phyloP scores from a whole-genome alignment of 805 yeast species.

The Candida coleopterorum region DNA sequence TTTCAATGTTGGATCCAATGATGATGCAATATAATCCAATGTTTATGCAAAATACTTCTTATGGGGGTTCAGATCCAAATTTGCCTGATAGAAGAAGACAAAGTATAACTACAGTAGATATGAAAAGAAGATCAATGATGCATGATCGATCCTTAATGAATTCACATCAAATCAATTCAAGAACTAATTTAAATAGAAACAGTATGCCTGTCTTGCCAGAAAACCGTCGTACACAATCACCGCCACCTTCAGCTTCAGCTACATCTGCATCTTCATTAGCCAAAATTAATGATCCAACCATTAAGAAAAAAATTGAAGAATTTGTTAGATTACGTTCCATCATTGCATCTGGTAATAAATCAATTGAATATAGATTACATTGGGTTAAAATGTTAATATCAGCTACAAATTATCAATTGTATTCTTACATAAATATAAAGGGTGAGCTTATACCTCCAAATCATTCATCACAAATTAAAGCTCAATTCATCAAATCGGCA shows the following conservation, averaged over 20 bases:
- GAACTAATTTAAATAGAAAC: conserved; percentile 4
- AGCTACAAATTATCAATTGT: conserved; percentile 35
- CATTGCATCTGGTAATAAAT: conserved; percentile 39
- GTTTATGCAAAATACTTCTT: conserved; percentile 16
- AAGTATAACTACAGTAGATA: conserved; percentile 15
- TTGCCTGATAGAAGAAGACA: conserved; percentile 11
- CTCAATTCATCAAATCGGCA: conserved; percentile 33
- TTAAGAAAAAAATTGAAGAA: conserved; percentile 28
- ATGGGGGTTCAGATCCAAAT: conserved; percentile 7
- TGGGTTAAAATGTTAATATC: conserved; percentile 40
- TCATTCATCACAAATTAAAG: conserved; percentile 26
- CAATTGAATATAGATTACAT: conserved; percentile 35
- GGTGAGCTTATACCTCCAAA: conserved; percentile 33
- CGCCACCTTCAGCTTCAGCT: conserved; percentile 4
- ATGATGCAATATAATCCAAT: conserved; percentile 11
- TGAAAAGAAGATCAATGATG: conserved; percentile 14
- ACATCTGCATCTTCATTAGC: too few species aligned
- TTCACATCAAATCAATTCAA: not conserved
- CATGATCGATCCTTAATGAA: not conserved
- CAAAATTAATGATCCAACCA: conserved; percentile 19
- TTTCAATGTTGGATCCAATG: conserved; percentile 6
- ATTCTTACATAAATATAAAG: conserved; percentile 38
- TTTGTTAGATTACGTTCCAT: conserved; percentile 28
- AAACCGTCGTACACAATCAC: conserved; percentile 2
- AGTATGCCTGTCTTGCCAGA: conserved; percentile 11